Base-by-base conservation (phyloP, 2,329 filamentous ascomycete genomes). In the Aciculosporium take region DNA sequence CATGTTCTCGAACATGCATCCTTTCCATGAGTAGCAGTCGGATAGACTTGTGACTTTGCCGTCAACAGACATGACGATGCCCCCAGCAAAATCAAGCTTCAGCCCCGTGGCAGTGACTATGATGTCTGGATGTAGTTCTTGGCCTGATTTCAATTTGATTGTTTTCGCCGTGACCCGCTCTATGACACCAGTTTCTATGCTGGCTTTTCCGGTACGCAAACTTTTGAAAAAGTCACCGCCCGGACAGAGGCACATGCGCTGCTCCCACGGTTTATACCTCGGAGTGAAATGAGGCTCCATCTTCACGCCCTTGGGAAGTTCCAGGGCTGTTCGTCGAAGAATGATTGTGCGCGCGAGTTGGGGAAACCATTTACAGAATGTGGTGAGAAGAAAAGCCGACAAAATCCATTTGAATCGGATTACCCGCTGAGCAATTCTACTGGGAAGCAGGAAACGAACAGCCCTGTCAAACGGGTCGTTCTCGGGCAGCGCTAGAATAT, bases 71-170 rank as follows among this genome's bases (percentile, higher is more conserved):
- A 77, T 47, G 4, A 61, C 53, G 1, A 72, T 61, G 29, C 67
- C 68, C 18, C 74, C 73, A 2, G 69, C 65, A 15, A 81, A 56
- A 23, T 64, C 62, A 35, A 82, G 55, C 43, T 72, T 71, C 0
- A 83, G 64, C 0, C 79, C 78, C 0, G 79, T 83, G 0, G 78
- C 79, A 0, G 76, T 79, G 47, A 82, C 60, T 48, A 82, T 79
- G 45, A 80, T 72, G 53, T 82, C 77, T 0, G 76, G 69, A 3
- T 71, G 60, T 0, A 81, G 56, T 24, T 63, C 59, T 32, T 66
- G 55, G 5, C 70, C 66, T 0, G 61, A 65, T 3, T 53, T 52
- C 2, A 70, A 60, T 32, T 51, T 50, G 23, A 76, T 68, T 37
- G 66, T 62, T 7, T 57, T 56, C 5, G 56, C 49, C 0, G 66